phyloP scores from a whole-genome alignment of 768 basidiomycete species.

The Thelephora ganbajun region DNA sequence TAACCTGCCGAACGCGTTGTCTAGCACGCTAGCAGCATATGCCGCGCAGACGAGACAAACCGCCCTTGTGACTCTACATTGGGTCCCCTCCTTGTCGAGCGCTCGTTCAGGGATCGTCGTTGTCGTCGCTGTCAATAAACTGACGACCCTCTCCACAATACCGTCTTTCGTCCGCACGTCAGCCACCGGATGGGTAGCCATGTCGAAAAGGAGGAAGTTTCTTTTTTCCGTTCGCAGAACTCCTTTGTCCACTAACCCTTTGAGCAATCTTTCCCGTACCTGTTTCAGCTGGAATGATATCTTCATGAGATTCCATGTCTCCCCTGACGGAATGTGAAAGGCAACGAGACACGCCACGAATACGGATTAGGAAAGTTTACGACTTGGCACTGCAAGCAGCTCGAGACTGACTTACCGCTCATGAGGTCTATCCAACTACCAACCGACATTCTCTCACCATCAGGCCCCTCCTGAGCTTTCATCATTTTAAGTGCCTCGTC shows the following conservation, averaged over 20 bases:
- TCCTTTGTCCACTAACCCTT: conserved; percentile 95
- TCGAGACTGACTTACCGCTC: conserved; percentile 48
- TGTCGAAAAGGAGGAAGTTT: conserved; percentile 97
- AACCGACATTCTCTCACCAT: conserved; percentile 58
- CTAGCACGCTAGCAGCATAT: conserved; percentile 89
- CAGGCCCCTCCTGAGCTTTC: conserved; percentile 47
- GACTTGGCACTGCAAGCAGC: neutral
- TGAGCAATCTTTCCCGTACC: conserved; percentile 93
- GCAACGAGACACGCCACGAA: neutral
- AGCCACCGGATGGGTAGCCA: conserved; percentile 97
- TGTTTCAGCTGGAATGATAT: conserved; percentile 98
- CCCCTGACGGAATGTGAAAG: conserved; percentile 38
- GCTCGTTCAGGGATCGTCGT: conserved; percentile 65
- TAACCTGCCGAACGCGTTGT: conserved; percentile 82
- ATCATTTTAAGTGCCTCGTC: conserved; percentile 97
- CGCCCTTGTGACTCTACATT: conserved; percentile 67
- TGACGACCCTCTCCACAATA: conserved; percentile 61
- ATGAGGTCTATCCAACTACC: conserved; percentile 93
- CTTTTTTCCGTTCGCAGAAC: conserved; percentile 98
- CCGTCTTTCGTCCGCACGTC: conserved; percentile 84
- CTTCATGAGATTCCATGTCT: conserved; percentile 99
- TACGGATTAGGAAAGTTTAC: neutral
- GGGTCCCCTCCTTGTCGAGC: conserved; percentile 62
- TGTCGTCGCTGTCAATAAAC: conserved; percentile 73
- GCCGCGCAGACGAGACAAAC: conserved; percentile 84